Evolutionary conservation across 345 rosid genomes (phyloP).

Genomic region (Rhizophora apiculata): DNA sequence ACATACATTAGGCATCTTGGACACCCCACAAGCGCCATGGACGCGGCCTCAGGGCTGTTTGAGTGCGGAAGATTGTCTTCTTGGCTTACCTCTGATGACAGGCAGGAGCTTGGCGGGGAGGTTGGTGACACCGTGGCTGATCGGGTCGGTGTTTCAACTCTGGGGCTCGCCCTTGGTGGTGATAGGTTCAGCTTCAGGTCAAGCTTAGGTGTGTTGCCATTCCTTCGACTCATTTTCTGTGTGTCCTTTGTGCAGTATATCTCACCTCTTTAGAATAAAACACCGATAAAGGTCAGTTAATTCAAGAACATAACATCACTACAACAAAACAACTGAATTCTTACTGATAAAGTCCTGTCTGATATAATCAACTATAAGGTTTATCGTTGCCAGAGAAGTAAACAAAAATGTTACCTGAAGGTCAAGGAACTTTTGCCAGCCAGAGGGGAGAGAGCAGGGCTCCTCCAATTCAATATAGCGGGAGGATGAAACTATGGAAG

Average conservation of each 20-base stretch:
- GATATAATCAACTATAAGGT: too few relatives aligned
- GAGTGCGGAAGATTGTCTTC: constrained; percentile 45
- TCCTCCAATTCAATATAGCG: constrained; percentile 8
- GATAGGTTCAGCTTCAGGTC: constrained; percentile 91
- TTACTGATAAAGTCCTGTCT: not conserved
- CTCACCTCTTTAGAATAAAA: constrained; percentile 8
- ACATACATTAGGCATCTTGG: constrained; percentile 31
- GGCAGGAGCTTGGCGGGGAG: constrained; percentile 90
- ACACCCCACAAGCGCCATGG: constrained; percentile 79
- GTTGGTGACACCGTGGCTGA: constrained; percentile 68
- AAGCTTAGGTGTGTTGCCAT: constrained; percentile 57
- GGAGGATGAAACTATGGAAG: not conserved
- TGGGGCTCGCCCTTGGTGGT: constrained; percentile 52
- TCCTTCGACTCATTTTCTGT: constrained; percentile 68
- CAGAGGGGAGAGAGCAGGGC: constrained; percentile 21
- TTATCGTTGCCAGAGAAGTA: not conserved
- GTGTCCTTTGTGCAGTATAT: not conserved
- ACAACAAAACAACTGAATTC: not conserved
- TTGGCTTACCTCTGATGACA: constrained; percentile 71
- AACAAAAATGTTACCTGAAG: not conserved
- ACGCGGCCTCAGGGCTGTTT: constrained; percentile 83
- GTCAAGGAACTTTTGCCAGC: constrained; percentile 21
- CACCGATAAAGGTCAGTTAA: not conserved
- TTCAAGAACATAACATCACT: not conserved
- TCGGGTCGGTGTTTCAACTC: constrained; percentile 57